Base-by-base conservation (phyloP, 371 early-diverging fungal genomes). In the Mortierella sp. region DNA sequence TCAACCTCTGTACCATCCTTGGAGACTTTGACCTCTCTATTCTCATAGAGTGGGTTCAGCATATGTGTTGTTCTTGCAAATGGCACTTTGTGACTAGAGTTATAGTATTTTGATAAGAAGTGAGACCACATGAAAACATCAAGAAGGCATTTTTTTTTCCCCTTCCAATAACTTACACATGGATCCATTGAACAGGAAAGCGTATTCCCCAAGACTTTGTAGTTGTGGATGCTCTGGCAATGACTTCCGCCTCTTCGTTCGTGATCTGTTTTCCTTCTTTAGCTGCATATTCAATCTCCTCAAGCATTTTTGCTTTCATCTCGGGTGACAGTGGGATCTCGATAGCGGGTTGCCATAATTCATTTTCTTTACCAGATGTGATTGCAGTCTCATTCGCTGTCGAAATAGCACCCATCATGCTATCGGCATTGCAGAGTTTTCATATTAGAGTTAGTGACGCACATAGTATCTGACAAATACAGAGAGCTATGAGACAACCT, bases 1-100 rank as follows among this genome's bases (percentile, higher is more conserved):
- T 87, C 89, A 10, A 88, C 75, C 45, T 88, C 89, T 8, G 86
- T 87, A 28, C 89, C 89, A 64, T 88, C 89, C 53, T 88, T 85
- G 40, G 84, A 84, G 17, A 87, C 83, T 56, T 88, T 88, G 66
- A 88, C 79, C 49, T 84, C 87, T 54, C 87, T 78, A 66, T 85
- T 83, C 8, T 81, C 85, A 62, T 88, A 87, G 67, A 86, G 83
- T 0, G 86, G 79, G 53, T 88, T 88, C 53, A 78, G 64, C 60
- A 88, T 70, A 31, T 87, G 86, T 19, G 86, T 68, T 10, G 85
- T 84, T 31, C 62, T 80, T 12, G 76, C 54, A 66, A 88, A 88
- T 22, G 86, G 83, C 5, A 87, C 76, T 31, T 83, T 85, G 49
- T 85, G 85, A 12, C 84, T 88, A 73, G 40, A 34, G 26, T 43